These are phyloP conservation scores for Rubroboletus satanas DNA, from an alignment of 768 basidiomycete species.

Conservation along the genomic window DNA sequence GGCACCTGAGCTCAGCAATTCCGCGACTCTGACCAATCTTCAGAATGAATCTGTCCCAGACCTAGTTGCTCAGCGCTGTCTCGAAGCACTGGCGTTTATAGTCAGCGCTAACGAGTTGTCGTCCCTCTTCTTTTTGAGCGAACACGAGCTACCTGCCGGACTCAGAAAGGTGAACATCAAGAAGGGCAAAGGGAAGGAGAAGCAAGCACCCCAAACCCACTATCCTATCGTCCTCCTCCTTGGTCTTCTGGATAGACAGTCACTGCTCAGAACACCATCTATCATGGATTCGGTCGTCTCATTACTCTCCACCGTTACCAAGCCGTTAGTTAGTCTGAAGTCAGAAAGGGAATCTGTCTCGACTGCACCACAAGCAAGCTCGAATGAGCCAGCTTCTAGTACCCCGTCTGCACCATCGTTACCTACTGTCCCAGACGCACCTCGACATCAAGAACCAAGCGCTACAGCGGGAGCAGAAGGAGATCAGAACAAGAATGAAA, in stretches of 20 bases:
- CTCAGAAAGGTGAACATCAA: slow-evolving; percentile 64
- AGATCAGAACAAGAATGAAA: slow-evolving; percentile 25
- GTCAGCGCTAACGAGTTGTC: slow-evolving; percentile 81
- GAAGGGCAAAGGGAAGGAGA: slow-evolving; percentile 97
- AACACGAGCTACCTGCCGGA: slow-evolving; percentile 86
- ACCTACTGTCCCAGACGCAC: slow-evolving; percentile 8
- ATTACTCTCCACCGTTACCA: slow-evolving; percentile 83
- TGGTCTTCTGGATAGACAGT: slow-evolving; percentile 81
- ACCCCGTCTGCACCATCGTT: slow-evolving; percentile 1
- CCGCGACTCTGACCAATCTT: slow-evolving; percentile 46
- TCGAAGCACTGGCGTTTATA: slow-evolving; percentile 87
- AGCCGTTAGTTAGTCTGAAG: slow-evolving; percentile 69
- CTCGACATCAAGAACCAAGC: slow-evolving; percentile 14
- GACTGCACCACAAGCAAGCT: slow-evolving; percentile 16
- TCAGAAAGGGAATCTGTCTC: slow-evolving; percentile 38
- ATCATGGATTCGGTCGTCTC: slow-evolving; percentile 92
- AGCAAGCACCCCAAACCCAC: slow-evolving; percentile 71
- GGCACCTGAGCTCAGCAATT: slow-evolving; percentile 48
- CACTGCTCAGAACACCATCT: slow-evolving; percentile 78
- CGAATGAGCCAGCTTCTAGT: slow-evolving; percentile 13
- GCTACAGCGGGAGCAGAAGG: slow-evolving; percentile 11
- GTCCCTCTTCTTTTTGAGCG: slow-evolving; percentile 91
- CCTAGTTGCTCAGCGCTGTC: slow-evolving; percentile 88
- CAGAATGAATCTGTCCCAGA: slow-evolving; percentile 86
- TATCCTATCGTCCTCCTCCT: slow-evolving; percentile 91